Base-by-base conservation (phyloP, 2,329 filamentous ascomycete genomes). In the Xylariomycetidae sp. region DNA sequence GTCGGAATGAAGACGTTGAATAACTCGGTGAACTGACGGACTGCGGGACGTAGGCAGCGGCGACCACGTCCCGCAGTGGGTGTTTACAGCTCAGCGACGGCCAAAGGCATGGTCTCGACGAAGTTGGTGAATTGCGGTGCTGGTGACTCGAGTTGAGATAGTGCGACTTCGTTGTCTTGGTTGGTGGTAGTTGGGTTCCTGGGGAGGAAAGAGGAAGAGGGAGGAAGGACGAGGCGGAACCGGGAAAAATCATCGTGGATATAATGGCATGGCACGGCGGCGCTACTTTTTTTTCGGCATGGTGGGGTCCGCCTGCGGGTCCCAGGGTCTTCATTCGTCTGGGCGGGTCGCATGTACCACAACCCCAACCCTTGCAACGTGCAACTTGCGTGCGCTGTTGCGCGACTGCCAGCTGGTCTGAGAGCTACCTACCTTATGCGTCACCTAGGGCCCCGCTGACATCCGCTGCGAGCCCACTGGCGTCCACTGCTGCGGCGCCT, bases 71-170 rank as follows among this genome's bases (percentile, higher is more conserved):
- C 79, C 80, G 80, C 78, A 88, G 83, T 81, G 79, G 79, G 75
- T 67, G 76, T 86, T 89, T 88, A 93, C 82, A 90, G 85, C 83
- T 82, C 82, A 85, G 79, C 81, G 81, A 83, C 70, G 72, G 81
- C 79, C 79, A 72, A 77, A 76, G 76, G 77, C 75, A 79, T 81
- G 58, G 48, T 71, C 70, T 83, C 79, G 81, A 84, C 79, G 71
- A 80, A 82, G 79, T 77, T 74, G 48, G 46, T 55, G 46, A 56
- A 13, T 40, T 30, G n/a, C n/a, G n/a, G n/a, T n/a, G n/a, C n/a
- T n/a, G n/a, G n/a, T n/a, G n/a, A n/a, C n/a, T n/a, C n/a, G n/a
- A 41, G 46, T 30, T 48, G 50, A 40, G 62, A 65, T 65, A 68
- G 63, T 60, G 67, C 72, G 76, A 79, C 75, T 79, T 79, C 72